These are phyloP conservation scores for Mallotus japonicus DNA, from an alignment of 441 rosid species.

Conservation along the genomic window DNA sequence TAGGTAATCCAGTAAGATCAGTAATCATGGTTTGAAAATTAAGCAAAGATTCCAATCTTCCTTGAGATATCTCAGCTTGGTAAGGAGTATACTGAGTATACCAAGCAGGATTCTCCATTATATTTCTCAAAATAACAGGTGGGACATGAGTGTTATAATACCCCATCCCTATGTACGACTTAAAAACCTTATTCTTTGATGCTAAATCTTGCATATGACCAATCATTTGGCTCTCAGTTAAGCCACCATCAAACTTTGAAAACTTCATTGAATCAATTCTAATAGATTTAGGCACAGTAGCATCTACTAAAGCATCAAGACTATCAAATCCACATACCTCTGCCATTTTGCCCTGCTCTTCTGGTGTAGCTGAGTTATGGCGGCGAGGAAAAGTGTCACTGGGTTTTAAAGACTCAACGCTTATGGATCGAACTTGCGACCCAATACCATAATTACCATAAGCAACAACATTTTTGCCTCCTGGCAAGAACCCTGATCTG, in stretches of 20 bases:
- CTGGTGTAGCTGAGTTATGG: slow-evolving; percentile 90
- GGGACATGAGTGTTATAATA: slow-evolving; percentile 86
- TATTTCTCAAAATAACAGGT: slow-evolving; percentile 85
- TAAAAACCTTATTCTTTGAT: slow-evolving; percentile 73
- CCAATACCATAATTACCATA: slow-evolving; percentile 27
- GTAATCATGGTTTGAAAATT: slow-evolving; percentile 84
- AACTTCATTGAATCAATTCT: slow-evolving; percentile 81
- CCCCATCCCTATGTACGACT: slow-evolving; percentile 94
- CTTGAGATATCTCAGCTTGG: slow-evolving; percentile 96
- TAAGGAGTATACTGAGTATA: slow-evolving; percentile 96
- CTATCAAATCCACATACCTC: slow-evolving; percentile 64
- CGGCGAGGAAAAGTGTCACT: slow-evolving; percentile 84
- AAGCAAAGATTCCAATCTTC: slow-evolving; percentile 85
- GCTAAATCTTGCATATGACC: slow-evolving; percentile 73
- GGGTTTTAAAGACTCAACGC: slow-evolving; percentile 67
- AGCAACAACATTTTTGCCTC: slow-evolving; percentile 18
- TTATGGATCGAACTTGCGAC: slow-evolving; percentile 60
- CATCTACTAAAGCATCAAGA: slow-evolving; percentile 70
- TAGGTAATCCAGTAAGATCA: slow-evolving; percentile 88
- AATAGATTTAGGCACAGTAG: slow-evolving; percentile 91
- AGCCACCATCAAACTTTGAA: slow-evolving; percentile 77
- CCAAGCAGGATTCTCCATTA: slow-evolving; percentile 98
- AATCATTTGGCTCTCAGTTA: slow-evolving; percentile 89
- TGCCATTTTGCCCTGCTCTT: slow-evolving; percentile 79
- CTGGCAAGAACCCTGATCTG: slow-evolving; percentile 38